Base-by-base conservation (phyloP, 176 grass and related monocot genomes). In the Zoysia pacifica region DNA sequence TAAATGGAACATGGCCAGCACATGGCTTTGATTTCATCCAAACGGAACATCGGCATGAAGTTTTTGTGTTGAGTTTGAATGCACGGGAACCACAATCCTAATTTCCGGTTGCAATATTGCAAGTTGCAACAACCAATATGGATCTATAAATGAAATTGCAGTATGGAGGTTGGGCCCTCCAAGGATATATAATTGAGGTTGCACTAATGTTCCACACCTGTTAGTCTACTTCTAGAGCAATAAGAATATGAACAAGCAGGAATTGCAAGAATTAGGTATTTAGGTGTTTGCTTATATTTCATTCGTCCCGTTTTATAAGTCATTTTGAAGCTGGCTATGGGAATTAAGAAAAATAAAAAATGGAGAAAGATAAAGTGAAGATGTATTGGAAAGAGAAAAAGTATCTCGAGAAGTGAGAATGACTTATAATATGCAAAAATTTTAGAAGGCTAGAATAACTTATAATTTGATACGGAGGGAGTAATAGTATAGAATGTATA, bases 211-310 rank as follows among this genome's bases (percentile, higher is more conserved):
- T 64, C 59, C 67, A 72, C 28, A 87, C 65, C 42, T 35, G 73
- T 78, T 72, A 73, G 73, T 82, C 85, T 66, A 78, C 73, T 60
- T 82, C 42, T 48, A 65, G 11, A 76, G 47, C 36, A 78, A 67
- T 59, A 74, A 19, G n/a, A 62, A 49, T 2, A 45, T 45, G 44
- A 48, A 11, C 14, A 35, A 48, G 8, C 14, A 35, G 5, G 14
- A 48, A 47, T 39, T 79, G 42, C 16, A 8, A 20, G 56, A 55
- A 41, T 83, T 62, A 74, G 70, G 40, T n/a, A n/a, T n/a, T n/a
- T n/a, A n/a, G n/a, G n/a, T 10, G 55, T 15, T 19, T 36, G 20
- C 12, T 8, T 62, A 9, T 4, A 49, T 6, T 2, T 3, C 14
- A 0, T 28, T 28, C 28, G 28, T 28, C 28, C 28, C 28, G 0